phyloP scores from a whole-genome alignment of 1,284 basidiomycete genomes.

The Ceratobasidium sp. region DNA sequence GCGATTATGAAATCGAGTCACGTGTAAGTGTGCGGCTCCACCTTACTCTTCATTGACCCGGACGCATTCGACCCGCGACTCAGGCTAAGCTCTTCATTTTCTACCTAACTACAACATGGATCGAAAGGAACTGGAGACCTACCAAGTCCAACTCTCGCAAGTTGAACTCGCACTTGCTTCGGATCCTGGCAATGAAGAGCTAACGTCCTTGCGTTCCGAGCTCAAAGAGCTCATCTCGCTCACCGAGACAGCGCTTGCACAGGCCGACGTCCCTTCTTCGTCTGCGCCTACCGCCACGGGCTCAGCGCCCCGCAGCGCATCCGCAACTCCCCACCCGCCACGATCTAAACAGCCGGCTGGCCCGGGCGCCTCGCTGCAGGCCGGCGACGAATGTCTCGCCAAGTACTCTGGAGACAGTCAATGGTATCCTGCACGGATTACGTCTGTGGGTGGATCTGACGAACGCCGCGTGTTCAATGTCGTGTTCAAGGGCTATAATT shows the following conservation, averaged over 20 bases:
- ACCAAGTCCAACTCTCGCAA: conserved; percentile 85
- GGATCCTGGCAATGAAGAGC: conserved; percentile 83
- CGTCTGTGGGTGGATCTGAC: conserved; percentile 82
- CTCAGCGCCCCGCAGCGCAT: conserved; percentile 62
- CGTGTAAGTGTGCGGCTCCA: conserved; percentile 12
- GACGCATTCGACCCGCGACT: not conserved
- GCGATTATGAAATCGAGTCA: conserved; percentile 10
- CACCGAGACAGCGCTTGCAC: conserved; percentile 75
- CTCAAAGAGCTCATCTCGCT: conserved; percentile 89
- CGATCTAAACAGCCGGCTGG: conserved; percentile 26
- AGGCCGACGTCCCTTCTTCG: conserved; percentile 60
- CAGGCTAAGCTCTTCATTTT: not conserved
- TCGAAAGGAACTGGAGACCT: conserved; percentile 79
- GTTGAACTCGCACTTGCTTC: conserved; percentile 84
- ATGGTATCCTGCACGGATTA: conserved; percentile 93
- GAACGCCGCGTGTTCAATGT: conserved; percentile 90
- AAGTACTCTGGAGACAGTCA: conserved; percentile 88
- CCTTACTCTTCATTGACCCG: not conserved
- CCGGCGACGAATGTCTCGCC: conserved; percentile 93
- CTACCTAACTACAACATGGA: conserved; percentile 28
- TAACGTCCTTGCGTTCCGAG: conserved; percentile 76
- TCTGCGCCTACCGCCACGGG: conserved; percentile 56
- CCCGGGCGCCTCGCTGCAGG: conserved; percentile 51
- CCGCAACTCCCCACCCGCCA: conserved; percentile 56
- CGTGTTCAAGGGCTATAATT: conserved; percentile 93